These are phyloP conservation scores for Paecilomyces niveus DNA, from an alignment of 2,329 filamentous ascomycete genomes.

Conservation along the genomic window DNA sequence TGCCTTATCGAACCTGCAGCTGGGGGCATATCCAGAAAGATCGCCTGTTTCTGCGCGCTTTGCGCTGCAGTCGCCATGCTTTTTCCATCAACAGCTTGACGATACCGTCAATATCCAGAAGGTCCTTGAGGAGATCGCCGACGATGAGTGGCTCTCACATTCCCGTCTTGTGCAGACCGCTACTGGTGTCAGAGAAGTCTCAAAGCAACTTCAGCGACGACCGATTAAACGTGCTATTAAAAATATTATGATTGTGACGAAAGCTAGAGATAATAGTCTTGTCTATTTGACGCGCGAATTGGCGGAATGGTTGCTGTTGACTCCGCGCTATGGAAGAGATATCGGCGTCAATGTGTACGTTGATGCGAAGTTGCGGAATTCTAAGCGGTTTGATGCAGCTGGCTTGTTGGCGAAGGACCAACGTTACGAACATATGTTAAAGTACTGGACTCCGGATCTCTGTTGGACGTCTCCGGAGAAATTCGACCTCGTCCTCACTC, in stretches of 20 bases:
- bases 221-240: slow-evolving; percentile 87
- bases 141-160: slow-evolving; percentile 83
- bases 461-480: slow-evolving; percentile 92
- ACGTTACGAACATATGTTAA: slow-evolving; percentile 74
- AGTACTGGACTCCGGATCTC: slow-evolving; percentile 93
- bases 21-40: slow-evolving; percentile 36
- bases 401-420: slow-evolving; percentile 66
- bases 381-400: slow-evolving; percentile 76
- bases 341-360: slow-evolving; percentile 96
- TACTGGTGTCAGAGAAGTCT: slow-evolving; percentile 89
- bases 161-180: slow-evolving; percentile 92
- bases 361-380: slow-evolving; percentile 85
- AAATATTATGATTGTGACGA: slow-evolving; percentile 98
- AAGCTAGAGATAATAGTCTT: slow-evolving; percentile 89
- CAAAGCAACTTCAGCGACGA: slow-evolving; percentile 84
- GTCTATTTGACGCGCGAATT: slow-evolving; percentile 85
- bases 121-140: slow-evolving; percentile 87
- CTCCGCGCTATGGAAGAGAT: slow-evolving; percentile 80
- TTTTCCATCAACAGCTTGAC: slow-evolving; percentile 95
- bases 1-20: slow-evolving; percentile 47
- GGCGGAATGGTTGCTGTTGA: slow-evolving; percentile 77
- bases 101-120: slow-evolving; percentile 92
- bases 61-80: slow-evolving; percentile 84
- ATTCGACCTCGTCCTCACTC: slow-evolving; percentile 89
- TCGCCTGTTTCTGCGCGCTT: slow-evolving; percentile 44